Evolutionary conservation across 345 rosid species (phyloP), one percentile per base, ranked within the genome.

Genomic region (Ceriops decandra): DNA sequence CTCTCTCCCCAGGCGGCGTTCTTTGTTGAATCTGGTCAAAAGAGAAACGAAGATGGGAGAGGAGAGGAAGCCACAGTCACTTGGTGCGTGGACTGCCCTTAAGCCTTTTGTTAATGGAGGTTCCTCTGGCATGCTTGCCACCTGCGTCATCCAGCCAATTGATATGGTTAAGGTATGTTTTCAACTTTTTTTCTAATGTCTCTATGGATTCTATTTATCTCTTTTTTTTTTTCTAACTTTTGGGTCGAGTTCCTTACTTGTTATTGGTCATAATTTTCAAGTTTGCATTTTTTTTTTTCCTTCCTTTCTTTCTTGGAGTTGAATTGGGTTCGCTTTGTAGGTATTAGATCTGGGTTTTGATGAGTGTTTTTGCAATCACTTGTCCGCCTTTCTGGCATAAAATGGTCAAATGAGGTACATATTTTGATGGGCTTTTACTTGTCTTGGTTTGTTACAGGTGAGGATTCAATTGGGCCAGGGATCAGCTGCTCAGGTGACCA

Each of bases 401-500:
- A 52, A 17, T 63, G 60, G 58, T 21, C 62, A 5, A 0, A 2
- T 24, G 54, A 61, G 67, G 64, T 28, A 56, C 33, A 42, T 69
- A 60, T 35, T 76, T 35, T 68, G 63, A 72, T 66, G 65, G 36
- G 17, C 49, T 68, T 38, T 60, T 68, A 7, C 2, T 56, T 62
- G 42, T 72, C 57, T 62, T 30, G 51, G 61, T 57, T 64, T 77
- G 69, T 35, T 81, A 67, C 64, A 95, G 99, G 99, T 95, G 87
- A 91, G 99, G 72, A 95, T 95, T 77, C 99, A 95, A 74, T 71
- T 95, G 80, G 99, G 99, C 58, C 99, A 95, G 72, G 99, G 99
- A 72, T 90, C 98, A 20, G 98, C 99, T 13, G 90, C 15, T 5
- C 64, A 77, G 57, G 90, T 95, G 57, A 86, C 98, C 52, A 87